phyloP scores from a whole-genome alignment of 805 yeast genomes.

The Groenewaldozyma tartarivorans region DNA sequence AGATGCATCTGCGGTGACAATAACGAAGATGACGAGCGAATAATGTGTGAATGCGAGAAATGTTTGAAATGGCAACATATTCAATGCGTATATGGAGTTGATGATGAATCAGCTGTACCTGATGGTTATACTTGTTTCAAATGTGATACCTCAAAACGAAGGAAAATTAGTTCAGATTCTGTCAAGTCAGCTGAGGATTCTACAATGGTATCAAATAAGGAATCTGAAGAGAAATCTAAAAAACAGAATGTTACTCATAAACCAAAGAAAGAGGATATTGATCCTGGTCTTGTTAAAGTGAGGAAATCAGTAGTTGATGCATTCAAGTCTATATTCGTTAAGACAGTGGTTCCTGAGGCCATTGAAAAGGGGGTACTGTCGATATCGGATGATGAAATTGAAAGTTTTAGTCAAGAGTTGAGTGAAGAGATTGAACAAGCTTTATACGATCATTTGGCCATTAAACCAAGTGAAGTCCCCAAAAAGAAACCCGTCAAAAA shows the following conservation, averaged over 20 bases:
- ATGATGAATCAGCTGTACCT: constrained; percentile 37
- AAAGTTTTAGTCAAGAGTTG: constrained; percentile 34
- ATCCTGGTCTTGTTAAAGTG: constrained; percentile 16
- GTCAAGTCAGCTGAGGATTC: constrained; percentile 2
- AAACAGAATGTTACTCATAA: background rate
- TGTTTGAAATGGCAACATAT: constrained; percentile 68
- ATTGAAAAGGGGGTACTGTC: constrained; percentile 11
- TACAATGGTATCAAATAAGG: background rate
- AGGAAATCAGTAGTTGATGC: constrained; percentile 46
- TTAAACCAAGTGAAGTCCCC: constrained; percentile 11
- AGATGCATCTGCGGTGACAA: constrained; percentile 25
- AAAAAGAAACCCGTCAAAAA: constrained; percentile 12
- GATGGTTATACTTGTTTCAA: constrained; percentile 43
- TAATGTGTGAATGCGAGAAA: constrained; percentile 54
- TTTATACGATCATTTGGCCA: constrained; percentile 33
- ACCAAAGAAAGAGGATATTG: background rate
- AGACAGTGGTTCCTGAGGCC: constrained; percentile 29
- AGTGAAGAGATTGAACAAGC: constrained; percentile 44
- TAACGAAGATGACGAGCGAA: constrained; percentile 32
- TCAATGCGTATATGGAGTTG: constrained; percentile 44
- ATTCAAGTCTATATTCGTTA: constrained; percentile 35
- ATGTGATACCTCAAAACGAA: constrained; percentile 28
- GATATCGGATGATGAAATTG: constrained; percentile 15
- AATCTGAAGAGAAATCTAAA: background rate
- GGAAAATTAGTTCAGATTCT: background rate